A percentile compares a stretch with the other conserved stretches of the same genome.
Evolutionary conservation across 495 filamentous ascomycete genomes (phyloP).

Genomic region (Aspergillus sclerotioniger): DNA sequence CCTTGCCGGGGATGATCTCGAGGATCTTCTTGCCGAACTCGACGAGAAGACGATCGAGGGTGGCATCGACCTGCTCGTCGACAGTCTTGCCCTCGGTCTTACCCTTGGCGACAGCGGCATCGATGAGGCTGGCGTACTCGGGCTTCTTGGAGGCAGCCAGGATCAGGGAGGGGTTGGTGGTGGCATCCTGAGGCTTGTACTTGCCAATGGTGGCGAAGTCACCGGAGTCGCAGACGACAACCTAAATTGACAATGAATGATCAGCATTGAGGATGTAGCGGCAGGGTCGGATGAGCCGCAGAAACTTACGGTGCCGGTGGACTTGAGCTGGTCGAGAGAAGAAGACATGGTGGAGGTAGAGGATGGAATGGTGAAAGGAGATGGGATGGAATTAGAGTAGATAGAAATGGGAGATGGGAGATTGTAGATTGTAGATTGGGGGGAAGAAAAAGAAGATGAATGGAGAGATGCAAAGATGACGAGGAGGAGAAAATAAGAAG

Average conservation of each 20-base stretch:
- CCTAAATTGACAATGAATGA: slow-evolving; percentile 2
- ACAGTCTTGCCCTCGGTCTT: slow-evolving; percentile 66
- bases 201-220: slow-evolving; percentile 81
- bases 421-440: slow-evolving; percentile 14
- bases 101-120: slow-evolving; percentile 79
- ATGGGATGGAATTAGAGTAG: background rate
- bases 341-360: slow-evolving; percentile 60
- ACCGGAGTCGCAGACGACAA: slow-evolving; percentile 32
- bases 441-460: slow-evolving; percentile 19
- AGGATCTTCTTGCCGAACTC: slow-evolving; percentile 98
- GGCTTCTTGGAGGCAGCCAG: slow-evolving; percentile 96
- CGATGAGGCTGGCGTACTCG: slow-evolving; percentile 91
- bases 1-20: slow-evolving; percentile 93
- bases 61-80: slow-evolving; percentile 76
- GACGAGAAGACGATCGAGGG: slow-evolving; percentile 90
- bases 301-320: slow-evolving; percentile 90
- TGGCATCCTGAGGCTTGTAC: slow-evolving; percentile 99
- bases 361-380: background rate
- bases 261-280: slow-evolving; percentile 17
- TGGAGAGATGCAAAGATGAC: slow-evolving; percentile 11
- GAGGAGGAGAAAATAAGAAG: slow-evolving; percentile 21
- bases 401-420: slow-evolving; percentile 7
- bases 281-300: slow-evolving; percentile 55
- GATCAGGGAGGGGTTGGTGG: slow-evolving; percentile 98
- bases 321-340: slow-evolving; percentile 95